Base-by-base conservation (phyloP, 371 early-diverging fungal genomes). In the Mortierella sp. region DNA sequence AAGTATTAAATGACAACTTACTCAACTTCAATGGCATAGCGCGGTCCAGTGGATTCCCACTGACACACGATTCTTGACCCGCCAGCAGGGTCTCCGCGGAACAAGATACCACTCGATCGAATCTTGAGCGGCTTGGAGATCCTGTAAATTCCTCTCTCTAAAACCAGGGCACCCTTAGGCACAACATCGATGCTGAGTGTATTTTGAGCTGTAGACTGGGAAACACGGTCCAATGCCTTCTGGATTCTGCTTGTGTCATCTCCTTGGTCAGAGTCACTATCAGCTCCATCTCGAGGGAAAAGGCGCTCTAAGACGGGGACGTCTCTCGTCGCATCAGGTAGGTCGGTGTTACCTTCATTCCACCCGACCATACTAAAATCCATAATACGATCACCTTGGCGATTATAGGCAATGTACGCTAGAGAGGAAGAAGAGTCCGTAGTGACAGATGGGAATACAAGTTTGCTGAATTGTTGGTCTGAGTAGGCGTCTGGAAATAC, bases 321-420 rank as follows among this genome's bases (percentile, higher is more conserved):
- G 26, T 75, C 62, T 5, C 62, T 43, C 0, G 64, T 40, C 26
- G 76, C 20, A 28, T 73, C 66, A 0, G 85, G 84, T 0, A 87
- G 24, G 4, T 73, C 73, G 3, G 81, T 83, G 68, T 83, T 76
- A 5, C 88, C 88, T 65, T 86, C 86, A 62, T 85, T 84, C 79
- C 85, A 88, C 0, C 87, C 87, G 8, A 83, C 88, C 68, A 83
- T 81, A 20, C 86, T 87, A 64, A 88, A 88, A 58, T 88, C 87
- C 61, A 86, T 68, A 8, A 88, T 69, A 30, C 83, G 84, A 58
- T 88, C 88, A 11, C 86, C 86, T 14, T 81, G 64, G 26, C 72
- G 75, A 52, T 86, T 87, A 64, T 87, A 88, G 14, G 87, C 83
- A 2, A 80, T 68, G 32, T 87, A 87, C 0, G 78, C 81, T 11